Evolutionary conservation across 805 yeast species (phyloP).

Genomic region (Cyberlindnera mrakii): DNA sequence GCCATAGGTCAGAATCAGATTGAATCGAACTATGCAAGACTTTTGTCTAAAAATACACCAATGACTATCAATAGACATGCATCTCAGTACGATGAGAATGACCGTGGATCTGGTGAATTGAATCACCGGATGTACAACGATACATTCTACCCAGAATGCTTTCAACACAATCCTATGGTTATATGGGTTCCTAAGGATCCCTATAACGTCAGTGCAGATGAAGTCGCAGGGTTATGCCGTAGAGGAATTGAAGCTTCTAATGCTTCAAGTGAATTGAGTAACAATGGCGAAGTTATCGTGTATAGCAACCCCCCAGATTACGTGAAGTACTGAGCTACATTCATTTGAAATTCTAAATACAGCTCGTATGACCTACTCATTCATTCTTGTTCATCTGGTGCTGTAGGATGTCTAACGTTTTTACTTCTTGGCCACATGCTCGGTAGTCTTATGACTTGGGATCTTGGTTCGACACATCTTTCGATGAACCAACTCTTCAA

Average conservation of each 20-base stretch:
- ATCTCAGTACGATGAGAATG: background rate
- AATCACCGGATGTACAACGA: constrained; percentile 13
- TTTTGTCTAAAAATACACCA: constrained; percentile 33
- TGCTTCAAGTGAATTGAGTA: constrained; percentile 12
- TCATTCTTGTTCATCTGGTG: constrained; percentile 13
- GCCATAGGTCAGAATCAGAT: constrained; percentile 51
- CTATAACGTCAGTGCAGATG: constrained; percentile 10
- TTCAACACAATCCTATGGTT: constrained; percentile 12
- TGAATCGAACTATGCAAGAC: constrained; percentile 33
- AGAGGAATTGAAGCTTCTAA: constrained; percentile 20
- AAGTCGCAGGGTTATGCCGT: constrained; percentile 13
- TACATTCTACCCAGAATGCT: constrained; percentile 21
- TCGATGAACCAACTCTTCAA: constrained; percentile 87
- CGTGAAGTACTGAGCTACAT: background rate
- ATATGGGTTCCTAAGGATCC: constrained; percentile 24
- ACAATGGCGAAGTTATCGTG: constrained; percentile 19
- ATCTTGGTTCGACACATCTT: constrained; percentile 89
- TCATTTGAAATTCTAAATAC: background rate
- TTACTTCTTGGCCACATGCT: constrained; percentile 78
- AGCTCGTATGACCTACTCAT: constrained; percentile 4
- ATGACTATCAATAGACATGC: constrained; percentile 7
- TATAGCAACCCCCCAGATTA: constrained; percentile 21
- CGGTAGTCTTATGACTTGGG: constrained; percentile 79
- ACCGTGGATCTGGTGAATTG: background rate
- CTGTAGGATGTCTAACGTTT: constrained; percentile 39